Base-by-base conservation (phyloP, 1,284 basidiomycete genomes). In the Cutaneotrichosporon spelunceum region DNA sequence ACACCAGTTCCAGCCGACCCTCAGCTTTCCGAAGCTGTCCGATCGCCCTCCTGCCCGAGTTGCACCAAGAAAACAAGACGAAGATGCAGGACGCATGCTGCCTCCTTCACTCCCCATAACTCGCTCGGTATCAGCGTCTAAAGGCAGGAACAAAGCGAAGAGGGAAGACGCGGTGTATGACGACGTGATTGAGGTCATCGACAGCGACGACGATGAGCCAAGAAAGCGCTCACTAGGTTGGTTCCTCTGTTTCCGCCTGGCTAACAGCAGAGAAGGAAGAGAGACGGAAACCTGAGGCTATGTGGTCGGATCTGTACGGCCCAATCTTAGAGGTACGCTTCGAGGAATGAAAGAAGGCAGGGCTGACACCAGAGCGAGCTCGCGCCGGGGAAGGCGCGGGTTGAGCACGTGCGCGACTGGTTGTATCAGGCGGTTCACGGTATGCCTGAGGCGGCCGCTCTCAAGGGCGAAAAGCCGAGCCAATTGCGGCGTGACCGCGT, bases 311-410 rank as follows among this genome's bases (percentile, higher is more conserved):
- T 69, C 82, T 82, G 27, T 90, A 88, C 67, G 86, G 86, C 66
- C 91, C 91, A 1, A 80, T 67, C 0, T 82, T 80, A 2, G 86
- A 88, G 80, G 89, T 89, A 19, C 21, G 9, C n/a, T 11, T 13
- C 4, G 19, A 11, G 19, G 30, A 30, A 42, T 26, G 57, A 61
- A 39, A 59, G 53, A 50, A 33, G 30, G 30, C 8, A 33, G 30
- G 30, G 33, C 64, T 45, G 34, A 24, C 53, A 5, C 14, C 60
- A 91, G 89, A 83, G 82, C 27, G 88, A 93, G 34, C 83, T 99
- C 2, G 93, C 91, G 1, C 90, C 98, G 4, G 93, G 97, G 74
- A 87, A 89, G 61, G 84, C 84, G 19, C 94, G 98, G 73, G 86
- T 98, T 0, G 85, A 87, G 53, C 89, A 91, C 66, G 89, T 98